Percentiles rank a stretch among this genome's conserved stretches.
These are phyloP conservation scores for Sanghuangporus baumii DNA, from an alignment of 1,284 basidiomycete genomes.

Conservation along the genomic window DNA sequence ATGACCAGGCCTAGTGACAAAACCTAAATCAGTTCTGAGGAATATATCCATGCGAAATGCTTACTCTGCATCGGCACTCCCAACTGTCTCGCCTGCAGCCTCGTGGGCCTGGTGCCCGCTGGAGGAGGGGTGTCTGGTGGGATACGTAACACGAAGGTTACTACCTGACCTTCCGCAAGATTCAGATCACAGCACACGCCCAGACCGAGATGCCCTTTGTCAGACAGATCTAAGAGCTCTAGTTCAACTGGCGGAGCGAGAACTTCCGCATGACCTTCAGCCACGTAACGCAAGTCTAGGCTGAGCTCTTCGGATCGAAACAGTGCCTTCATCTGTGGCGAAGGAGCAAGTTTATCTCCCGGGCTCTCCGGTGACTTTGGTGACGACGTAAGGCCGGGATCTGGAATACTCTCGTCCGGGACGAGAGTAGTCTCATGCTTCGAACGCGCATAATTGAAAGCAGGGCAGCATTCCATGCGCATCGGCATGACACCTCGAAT, in stretches of 20 bases:
- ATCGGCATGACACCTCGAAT: slow-evolving; percentile 75
- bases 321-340: slow-evolving; percentile 52
- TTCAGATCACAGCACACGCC: slow-evolving; percentile 48
- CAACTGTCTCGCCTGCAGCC: slow-evolving; percentile 35
- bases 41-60: slow-evolving; percentile 4
- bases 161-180: slow-evolving; percentile 76
- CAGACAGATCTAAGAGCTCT: slow-evolving; percentile 51
- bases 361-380: slow-evolving; percentile 17
- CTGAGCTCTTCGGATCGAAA: slow-evolving; percentile 61
- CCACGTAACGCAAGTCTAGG: slow-evolving; percentile 74
- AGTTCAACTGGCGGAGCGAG: slow-evolving; percentile 52
- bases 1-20: slow-evolving; percentile 35
- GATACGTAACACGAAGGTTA: slow-evolving; percentile 78
- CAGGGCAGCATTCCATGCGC: slow-evolving; percentile 83
- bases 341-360: slow-evolving; percentile 7
- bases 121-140: slow-evolving; percentile 34
- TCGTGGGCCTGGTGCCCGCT: slow-evolving; percentile 26
- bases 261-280: slow-evolving; percentile 38
- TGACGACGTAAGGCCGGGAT: slow-evolving; percentile 21
- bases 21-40: not conserved
- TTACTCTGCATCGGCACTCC: slow-evolving; percentile 46
- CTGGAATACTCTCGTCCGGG: slow-evolving; percentile 41
- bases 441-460: slow-evolving; percentile 86
- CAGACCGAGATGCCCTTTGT: slow-evolving; percentile 62
- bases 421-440: slow-evolving; percentile 60